Evolutionary conservation across 495 filamentous ascomycete genomes (phyloP).

Genomic region (Pseudevernia furfuracea): DNA sequence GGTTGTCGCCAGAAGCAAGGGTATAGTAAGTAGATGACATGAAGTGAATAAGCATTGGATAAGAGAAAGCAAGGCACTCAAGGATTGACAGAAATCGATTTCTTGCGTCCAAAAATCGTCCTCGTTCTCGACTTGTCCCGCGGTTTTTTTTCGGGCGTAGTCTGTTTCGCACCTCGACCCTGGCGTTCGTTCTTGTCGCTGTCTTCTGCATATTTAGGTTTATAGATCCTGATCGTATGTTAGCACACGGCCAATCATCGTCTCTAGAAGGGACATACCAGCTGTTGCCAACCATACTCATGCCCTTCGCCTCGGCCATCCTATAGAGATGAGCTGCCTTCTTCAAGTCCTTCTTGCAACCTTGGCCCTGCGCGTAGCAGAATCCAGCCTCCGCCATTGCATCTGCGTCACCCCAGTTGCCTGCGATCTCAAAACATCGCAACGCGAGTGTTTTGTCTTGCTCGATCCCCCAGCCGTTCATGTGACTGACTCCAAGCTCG

Average conservation of each 20-base stretch:
- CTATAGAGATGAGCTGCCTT: constrained; percentile 90
- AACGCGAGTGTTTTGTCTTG: constrained; percentile 84
- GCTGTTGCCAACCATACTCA: constrained; percentile 96
- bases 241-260: not conserved
- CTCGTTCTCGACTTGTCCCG: constrained; percentile 58
- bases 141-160: constrained; percentile 48
- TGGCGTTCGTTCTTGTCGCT: constrained; percentile 34
- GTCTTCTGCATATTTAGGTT: constrained; percentile 77
- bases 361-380: constrained; percentile 77
- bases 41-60: not conserved
- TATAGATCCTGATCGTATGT: constrained; percentile 66
- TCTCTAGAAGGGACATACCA: constrained; percentile 56
- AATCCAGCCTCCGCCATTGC: constrained; percentile 83
- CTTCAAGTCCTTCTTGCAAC: constrained; percentile 91
- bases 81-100: constrained; percentile 32
- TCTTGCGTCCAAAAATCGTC: constrained; percentile 61
- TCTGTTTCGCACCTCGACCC: constrained; percentile 30
- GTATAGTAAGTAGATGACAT: constrained; percentile 12
- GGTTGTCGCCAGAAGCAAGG: constrained; percentile 5
- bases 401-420: constrained; percentile 93
- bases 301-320: constrained; percentile 80
- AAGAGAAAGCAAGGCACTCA: constrained; percentile 5
- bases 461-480: constrained; percentile 96
- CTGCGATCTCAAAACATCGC: constrained; percentile 92
- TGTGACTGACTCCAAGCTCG: constrained; percentile 90